Conservation (phyloP, 768 basidiomycete species). For the Trametes coccinea region DNA sequence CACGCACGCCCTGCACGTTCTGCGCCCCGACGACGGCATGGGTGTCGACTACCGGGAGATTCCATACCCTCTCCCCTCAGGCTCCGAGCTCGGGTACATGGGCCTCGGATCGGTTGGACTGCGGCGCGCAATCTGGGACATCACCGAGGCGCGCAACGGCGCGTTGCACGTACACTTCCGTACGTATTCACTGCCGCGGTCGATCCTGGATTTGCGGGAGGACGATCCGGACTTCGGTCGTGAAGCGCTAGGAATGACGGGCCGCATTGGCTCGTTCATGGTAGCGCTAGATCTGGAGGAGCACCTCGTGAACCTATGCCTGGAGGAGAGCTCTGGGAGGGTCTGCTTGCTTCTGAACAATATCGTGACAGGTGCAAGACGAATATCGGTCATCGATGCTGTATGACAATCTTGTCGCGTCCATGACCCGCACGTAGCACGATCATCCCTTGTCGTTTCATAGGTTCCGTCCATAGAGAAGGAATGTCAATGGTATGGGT, state of each 20-base stretch:
- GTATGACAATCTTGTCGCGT: background rate
- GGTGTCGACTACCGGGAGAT: conserved; percentile 15
- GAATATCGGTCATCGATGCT: conserved; percentile 19
- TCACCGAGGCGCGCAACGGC: conserved; percentile 19
- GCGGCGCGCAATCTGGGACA: conserved; percentile 20
- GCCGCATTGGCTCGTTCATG: conserved; percentile 12
- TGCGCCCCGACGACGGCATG: background rate
- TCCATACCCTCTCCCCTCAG: conserved; percentile 13
- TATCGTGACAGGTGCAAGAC: conserved; percentile 14
- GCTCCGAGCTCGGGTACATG: conserved; percentile 8
- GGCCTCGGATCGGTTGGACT: conserved; percentile 17
- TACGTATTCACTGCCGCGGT: conserved; percentile 17
- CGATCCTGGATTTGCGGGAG: conserved; percentile 13
- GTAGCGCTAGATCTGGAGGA: conserved; percentile 17
- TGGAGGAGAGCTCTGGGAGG: conserved; percentile 18
- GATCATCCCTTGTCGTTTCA: no score
- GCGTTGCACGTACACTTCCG: conserved; percentile 17
- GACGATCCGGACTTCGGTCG: conserved; percentile 14
- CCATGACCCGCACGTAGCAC: background rate
- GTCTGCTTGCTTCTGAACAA: conserved; percentile 20
- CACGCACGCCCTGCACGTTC: conserved; percentile 15
- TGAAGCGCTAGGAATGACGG: conserved; percentile 7
- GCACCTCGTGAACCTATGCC: conserved; percentile 18
- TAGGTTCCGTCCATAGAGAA: background rate
- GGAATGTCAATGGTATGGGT: background rate